Conservation (phyloP, 73 alveolate genomes). For the Diophrys sp. region DNA sequence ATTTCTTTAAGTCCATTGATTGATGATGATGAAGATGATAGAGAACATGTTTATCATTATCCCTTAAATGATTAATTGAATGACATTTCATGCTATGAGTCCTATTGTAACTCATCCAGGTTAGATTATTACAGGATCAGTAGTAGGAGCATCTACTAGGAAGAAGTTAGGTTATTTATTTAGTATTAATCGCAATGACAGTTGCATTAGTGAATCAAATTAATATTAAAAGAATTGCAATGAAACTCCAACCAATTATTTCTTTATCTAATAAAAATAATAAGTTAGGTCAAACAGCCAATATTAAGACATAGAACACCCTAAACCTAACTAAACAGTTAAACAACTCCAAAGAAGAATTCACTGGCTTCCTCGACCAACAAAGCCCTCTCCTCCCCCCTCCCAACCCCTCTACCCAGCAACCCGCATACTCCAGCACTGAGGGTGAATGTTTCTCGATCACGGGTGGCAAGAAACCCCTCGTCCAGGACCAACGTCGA, state of each 20-base stretch:
- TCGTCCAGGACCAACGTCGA: neutral
- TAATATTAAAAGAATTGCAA: too few species aligned
- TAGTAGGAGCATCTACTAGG: neutral
- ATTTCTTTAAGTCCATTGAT: too few species aligned
- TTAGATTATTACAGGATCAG: neutral
- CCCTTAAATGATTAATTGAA: too few species aligned
- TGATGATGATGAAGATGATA: too few species aligned
- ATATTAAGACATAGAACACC: neutral
- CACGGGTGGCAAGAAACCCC: neutral
- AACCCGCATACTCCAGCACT: neutral
- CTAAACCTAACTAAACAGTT: neutral
- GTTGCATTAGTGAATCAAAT: too few species aligned
- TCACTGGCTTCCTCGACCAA: neutral
- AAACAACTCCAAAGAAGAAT: neutral
- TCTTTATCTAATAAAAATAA: too few species aligned
- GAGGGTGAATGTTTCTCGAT: neutral
- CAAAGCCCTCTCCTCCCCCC: neutral
- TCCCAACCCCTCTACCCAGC: too few species aligned
- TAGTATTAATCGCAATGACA: too few species aligned
- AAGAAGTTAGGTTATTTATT: too few species aligned
- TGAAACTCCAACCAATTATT: too few species aligned
- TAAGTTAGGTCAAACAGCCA: too few species aligned
- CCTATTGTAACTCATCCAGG: neutral
- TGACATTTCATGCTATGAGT: neutral
- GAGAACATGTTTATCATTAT: too few species aligned